These are phyloP conservation scores for Sporothrix brunneoviolacea DNA, from an alignment of 2,329 filamentous ascomycete genomes.

Conservation along the genomic window DNA sequence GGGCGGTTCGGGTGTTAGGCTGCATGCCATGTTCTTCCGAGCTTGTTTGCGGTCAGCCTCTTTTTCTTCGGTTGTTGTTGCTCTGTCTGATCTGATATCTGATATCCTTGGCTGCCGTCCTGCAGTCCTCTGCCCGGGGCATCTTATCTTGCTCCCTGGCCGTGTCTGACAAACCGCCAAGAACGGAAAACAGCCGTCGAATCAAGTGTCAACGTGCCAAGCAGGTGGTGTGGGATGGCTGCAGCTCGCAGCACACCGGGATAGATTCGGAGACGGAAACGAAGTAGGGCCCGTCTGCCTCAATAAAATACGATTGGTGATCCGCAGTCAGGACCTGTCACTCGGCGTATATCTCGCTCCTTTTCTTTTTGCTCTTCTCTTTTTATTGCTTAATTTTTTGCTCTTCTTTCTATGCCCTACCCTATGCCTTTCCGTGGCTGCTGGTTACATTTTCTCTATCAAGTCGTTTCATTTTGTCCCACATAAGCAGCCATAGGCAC, in stretches of 20 bases:
- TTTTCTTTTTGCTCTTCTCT: background rate
- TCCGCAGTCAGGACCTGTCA: background rate
- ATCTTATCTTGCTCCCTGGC: background rate
- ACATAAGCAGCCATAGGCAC: no score
- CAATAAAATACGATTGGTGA: background rate
- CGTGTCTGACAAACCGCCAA: constrained; percentile 5
- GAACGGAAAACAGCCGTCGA: constrained; percentile 3
- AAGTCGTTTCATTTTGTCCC: no score
- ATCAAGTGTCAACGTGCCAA: constrained; percentile 13
- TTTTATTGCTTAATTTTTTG: no score
- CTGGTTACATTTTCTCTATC: no score
- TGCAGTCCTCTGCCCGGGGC: background rate
- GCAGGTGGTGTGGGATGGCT: background rate
- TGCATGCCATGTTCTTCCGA: background rate
- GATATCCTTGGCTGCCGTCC: background rate
- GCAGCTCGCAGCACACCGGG: background rate
- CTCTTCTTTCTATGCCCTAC: no score
- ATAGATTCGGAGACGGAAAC: background rate
- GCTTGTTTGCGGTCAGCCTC: no score
- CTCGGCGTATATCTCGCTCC: constrained; percentile 8
- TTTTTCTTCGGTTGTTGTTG: background rate
- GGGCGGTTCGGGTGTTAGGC: constrained; percentile 4
- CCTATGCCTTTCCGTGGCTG: no score
- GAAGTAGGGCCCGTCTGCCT: background rate
- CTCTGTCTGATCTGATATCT: constrained; percentile 2